Conservation (phyloP, 768 basidiomycete species). For the Hericium coralloides region DNA sequence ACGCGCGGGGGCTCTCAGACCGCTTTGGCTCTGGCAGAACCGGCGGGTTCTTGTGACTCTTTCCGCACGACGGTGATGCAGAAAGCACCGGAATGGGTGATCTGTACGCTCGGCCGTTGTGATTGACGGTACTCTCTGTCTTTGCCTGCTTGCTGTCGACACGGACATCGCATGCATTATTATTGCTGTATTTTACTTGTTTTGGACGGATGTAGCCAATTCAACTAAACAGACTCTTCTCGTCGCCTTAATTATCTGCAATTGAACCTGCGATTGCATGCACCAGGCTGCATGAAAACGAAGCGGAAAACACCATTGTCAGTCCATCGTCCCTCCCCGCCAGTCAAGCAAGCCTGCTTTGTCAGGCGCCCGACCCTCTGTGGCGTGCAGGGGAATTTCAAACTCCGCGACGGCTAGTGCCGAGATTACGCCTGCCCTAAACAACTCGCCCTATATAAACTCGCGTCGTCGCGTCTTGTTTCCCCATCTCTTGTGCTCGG, state of each 20-base stretch:
- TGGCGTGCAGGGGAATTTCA: no score
- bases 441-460: constrained; percentile 23
- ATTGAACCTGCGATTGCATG: no score
- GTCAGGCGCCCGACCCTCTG: no score
- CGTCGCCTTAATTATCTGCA: no score
- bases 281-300: no score
- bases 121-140: neutral
- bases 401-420: no score
- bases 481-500: constrained; percentile 70
- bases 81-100: neutral
- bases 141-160: neutral
- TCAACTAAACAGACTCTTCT: no score
- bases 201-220: no score
- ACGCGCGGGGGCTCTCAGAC: constrained; percentile 75
- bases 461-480: neutral
- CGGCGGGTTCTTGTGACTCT: constrained; percentile 48
- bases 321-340: no score
- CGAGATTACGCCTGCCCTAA: neutral
- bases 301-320: no score
- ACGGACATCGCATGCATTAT: neutral
- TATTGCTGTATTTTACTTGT: neutral
- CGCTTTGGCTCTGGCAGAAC: constrained; percentile 70
- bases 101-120: neutral
- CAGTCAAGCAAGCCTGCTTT: no score
- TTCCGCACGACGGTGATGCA: neutral